These are phyloP conservation scores for Crotalaria pallida DNA, from an alignment of 306 rosid genomes.

Conservation along the genomic window DNA sequence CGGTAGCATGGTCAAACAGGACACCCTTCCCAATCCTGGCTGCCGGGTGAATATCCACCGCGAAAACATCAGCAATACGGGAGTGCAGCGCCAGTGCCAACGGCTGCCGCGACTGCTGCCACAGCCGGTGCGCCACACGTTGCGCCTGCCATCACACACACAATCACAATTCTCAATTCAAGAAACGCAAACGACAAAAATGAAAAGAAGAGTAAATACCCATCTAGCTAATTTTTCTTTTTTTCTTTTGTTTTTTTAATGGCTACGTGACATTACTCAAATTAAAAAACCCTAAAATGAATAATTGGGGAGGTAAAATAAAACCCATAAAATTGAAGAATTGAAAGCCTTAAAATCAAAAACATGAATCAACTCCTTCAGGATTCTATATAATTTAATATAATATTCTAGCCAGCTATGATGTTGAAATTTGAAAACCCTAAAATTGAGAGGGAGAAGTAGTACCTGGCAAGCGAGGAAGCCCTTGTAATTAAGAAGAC, in stretches of 20 bases:
- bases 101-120: conserved; percentile 72
- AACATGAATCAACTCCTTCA: too few species aligned
- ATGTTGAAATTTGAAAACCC: too few species aligned
- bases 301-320: too few species aligned
- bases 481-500: conserved; percentile 93
- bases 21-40: conserved; percentile 81
- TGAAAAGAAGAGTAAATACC: not conserved
- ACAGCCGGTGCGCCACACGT: conserved; percentile 70
- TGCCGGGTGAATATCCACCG: conserved; percentile 91
- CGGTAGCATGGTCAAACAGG: conserved; percentile 85
- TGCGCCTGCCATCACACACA: conserved; percentile 54
- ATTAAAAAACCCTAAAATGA: too few species aligned
- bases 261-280: too few species aligned
- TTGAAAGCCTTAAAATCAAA: too few species aligned
- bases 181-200: not conserved
- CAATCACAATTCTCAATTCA: not conserved
- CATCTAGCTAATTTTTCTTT: too few species aligned
- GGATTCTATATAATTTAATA: too few species aligned
- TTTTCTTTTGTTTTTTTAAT: too few species aligned
- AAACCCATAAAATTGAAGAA: too few species aligned
- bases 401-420: too few species aligned
- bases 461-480: conserved; percentile 84
- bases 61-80: conserved; percentile 74
- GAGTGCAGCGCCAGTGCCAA: conserved; percentile 83
- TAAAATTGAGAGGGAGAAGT: too few species aligned